These are phyloP conservation scores for Kondoa subrosea DNA, from an alignment of 768 basidiomycete genomes.

Conservation along the genomic window DNA sequence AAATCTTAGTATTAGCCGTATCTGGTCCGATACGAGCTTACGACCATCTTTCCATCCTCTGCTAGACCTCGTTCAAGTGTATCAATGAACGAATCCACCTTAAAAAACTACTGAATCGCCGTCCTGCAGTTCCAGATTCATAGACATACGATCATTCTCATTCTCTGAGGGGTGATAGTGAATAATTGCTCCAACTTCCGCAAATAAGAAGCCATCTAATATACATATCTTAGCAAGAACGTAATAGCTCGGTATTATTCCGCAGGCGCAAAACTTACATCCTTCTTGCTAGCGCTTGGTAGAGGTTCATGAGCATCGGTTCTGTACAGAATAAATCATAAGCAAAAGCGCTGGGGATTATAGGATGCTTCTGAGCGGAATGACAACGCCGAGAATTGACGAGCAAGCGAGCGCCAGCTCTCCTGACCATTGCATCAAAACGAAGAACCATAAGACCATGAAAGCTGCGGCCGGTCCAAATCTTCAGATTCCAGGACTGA, in stretches of 20 bases:
- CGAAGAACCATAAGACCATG: too few species aligned
- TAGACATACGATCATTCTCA: slow-evolving; percentile 40
- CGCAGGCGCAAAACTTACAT: too few species aligned
- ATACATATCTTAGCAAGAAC: too few species aligned
- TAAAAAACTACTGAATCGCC: slow-evolving; percentile 26
- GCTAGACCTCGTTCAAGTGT: slow-evolving; percentile 70
- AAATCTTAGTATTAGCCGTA: not conserved
- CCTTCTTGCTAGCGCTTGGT: slow-evolving; percentile 14
- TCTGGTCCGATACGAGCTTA: slow-evolving; percentile 38
- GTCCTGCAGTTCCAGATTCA: slow-evolving; percentile 25
- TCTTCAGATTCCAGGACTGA: too few species aligned
- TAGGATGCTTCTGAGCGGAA: too few species aligned
- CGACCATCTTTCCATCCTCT: slow-evolving; percentile 69
- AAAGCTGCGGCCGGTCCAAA: too few species aligned
- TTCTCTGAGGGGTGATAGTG: slow-evolving; percentile 70
- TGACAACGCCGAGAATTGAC: too few species aligned
- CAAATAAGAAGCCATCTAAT: slow-evolving; percentile 21
- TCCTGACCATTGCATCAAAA: too few species aligned
- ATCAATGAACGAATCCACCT: slow-evolving; percentile 93
- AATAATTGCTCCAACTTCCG: slow-evolving; percentile 35
- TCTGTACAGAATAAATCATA: slow-evolving; percentile 32
- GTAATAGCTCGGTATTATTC: too few species aligned
- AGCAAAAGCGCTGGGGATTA: not conserved
- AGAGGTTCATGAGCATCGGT: slow-evolving; percentile 3
- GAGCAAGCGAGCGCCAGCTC: too few species aligned